phyloP scores from a whole-genome alignment of 768 basidiomycete genomes.

The Hygrophoropsis aurantiaca region DNA sequence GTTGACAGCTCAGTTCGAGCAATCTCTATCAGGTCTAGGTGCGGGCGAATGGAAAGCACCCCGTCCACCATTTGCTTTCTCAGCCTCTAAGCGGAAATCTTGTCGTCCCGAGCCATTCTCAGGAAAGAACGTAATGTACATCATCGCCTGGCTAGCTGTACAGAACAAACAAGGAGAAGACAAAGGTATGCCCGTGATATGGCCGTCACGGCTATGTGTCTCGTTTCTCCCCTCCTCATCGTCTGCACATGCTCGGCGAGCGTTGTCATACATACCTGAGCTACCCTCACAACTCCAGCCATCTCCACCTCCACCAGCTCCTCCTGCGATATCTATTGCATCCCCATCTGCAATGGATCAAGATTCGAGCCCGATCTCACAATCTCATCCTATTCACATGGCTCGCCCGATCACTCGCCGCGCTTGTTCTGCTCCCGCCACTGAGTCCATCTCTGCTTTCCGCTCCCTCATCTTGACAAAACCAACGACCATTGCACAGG shows the following conservation, averaged over 20 bases:
- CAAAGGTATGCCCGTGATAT: slow-evolving; percentile 73
- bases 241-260: slow-evolving; percentile 36
- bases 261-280: slow-evolving; percentile 59
- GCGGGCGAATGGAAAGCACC: slow-evolving; percentile 47
- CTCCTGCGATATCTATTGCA: slow-evolving; percentile 28
- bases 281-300: slow-evolving; percentile 63
- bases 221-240: slow-evolving; percentile 39
- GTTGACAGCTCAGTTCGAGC: slow-evolving; percentile 61
- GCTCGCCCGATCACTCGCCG: slow-evolving; percentile 32
- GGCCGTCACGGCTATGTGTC: slow-evolving; percentile 63
- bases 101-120: slow-evolving; percentile 12
- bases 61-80: not conserved
- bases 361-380: not conserved
- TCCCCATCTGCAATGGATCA: slow-evolving; percentile 19
- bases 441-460: slow-evolving; percentile 41
- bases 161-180: slow-evolving; percentile 81
- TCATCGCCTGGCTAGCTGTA: slow-evolving; percentile 74
- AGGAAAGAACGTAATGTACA: slow-evolving; percentile 34
- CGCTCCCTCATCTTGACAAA: slow-evolving; percentile 53
- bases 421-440: slow-evolving; percentile 35
- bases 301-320: slow-evolving; percentile 43
- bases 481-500: slow-evolving; percentile 46
- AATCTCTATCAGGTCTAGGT: slow-evolving; percentile 63
- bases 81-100: slow-evolving; percentile 14
- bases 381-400: slow-evolving; percentile 10